Evolutionary conservation across 371 early-diverging fungal species (phyloP), one percentile per base, ranked within the genome.

Genomic region (Zychaea mexicana): DNA sequence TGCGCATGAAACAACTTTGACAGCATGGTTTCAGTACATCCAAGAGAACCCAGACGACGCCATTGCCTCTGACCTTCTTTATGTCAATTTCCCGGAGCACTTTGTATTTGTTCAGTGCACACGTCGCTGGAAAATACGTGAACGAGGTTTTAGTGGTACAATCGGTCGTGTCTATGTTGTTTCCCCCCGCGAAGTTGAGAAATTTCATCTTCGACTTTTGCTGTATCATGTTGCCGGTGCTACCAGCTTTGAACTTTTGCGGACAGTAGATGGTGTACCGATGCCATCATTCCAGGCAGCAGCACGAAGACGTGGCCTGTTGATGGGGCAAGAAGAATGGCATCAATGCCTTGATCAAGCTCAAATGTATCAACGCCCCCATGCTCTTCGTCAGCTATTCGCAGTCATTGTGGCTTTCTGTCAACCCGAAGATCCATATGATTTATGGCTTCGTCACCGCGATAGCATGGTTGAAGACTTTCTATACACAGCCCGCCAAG

Each of bases 171-270:
- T 59, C 13, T 46, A 32, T 10, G 8, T 7, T 26, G 47, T 59
- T 15, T 17, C 42, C 8, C 60, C 28, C 2, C 17, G 31, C 15
- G 28, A 46, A 28, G 46, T 46, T 15, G 59, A 55, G 26, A n/a
- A 27, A 15, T 62, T 21, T 28, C 31, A 7, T 28, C 36, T 52
- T 7, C 47, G 36, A 8, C 45, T 52, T 22, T 46, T 62, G 2
- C 33, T 67, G 17, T 26, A 58, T 15, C 58, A 67, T 45, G 55
- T 62, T 3, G 53, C 47, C 2, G 68, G 68, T 12, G n/a, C 58
- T 26, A 31, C 24, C 17, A 28, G 13, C n/a, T 67, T 53, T 33
- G 31, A 28, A 10, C 53, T 58, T 31, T 13, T 67, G 19, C 22
- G 46, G 31, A 62, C 56, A 15, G 28, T 62, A 3, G 30, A 58